Conservation (phyloP, 106 monocot genomes). For the Amphibolis antarctica region DNA sequence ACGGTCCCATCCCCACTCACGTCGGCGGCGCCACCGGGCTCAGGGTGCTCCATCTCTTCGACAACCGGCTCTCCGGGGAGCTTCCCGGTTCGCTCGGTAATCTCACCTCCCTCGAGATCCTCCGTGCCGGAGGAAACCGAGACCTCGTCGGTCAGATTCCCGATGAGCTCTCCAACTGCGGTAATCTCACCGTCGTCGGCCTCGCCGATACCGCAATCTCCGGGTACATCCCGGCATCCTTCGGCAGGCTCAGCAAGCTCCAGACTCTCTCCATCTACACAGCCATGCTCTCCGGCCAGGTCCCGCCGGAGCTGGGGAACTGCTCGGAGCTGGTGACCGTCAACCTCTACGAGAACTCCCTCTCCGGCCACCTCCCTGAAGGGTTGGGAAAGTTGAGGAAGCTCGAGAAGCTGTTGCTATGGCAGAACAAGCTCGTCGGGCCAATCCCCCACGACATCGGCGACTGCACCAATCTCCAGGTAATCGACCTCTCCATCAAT, state of each 20-base stretch:
- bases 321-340: constrained; percentile 51
- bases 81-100: constrained; percentile 49
- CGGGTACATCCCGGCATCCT: constrained; percentile 46
- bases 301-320: constrained; percentile 71
- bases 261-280: constrained; percentile 80
- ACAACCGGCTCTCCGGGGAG: constrained; percentile 61
- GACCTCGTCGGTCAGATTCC: constrained; percentile 67
- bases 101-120: constrained; percentile 37
- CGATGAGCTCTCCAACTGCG: constrained; percentile 38
- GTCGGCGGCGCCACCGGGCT: constrained; percentile 23
- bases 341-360: constrained; percentile 83
- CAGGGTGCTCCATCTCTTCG: constrained; percentile 48
- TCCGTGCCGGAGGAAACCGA: constrained; percentile 73
- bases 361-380: constrained; percentile 55
- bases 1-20: constrained; percentile 36
- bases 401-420: constrained; percentile 64
- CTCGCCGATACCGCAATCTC: constrained; percentile 80
- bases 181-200: constrained; percentile 57
- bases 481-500: constrained; percentile 88
- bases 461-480: constrained; percentile 40
- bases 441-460: constrained; percentile 60
- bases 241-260: constrained; percentile 50
- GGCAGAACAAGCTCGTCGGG: constrained; percentile 74
- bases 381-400: constrained; percentile 45
- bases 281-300: constrained; percentile 58